Evolutionary conservation across 257 asterid species (phyloP), one percentile per base, ranked within the genome.

Genomic region (Nicotiana otophora): DNA sequence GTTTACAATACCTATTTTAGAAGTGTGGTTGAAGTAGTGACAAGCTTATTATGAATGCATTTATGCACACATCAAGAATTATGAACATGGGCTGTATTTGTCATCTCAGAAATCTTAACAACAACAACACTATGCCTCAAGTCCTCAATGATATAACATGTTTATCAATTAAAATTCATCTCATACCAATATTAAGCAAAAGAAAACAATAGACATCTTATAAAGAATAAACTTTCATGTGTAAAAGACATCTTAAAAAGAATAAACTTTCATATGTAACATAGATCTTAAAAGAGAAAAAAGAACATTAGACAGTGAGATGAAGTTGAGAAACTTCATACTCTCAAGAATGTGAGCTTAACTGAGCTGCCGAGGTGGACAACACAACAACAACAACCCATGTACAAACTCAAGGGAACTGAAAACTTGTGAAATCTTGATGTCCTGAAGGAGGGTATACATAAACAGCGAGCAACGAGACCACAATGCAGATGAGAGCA

Each of bases 401-500:
- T 19, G 81, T 66, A 55, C 33, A 67, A 33, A 54, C 76, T 86
- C 82, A 91, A 64, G 94, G 93, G 79, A 90, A 82, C 86, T 87
- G 69, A 23, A 91, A 84, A 16, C 82, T 88, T 12, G 85, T 31
- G 34, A 31, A 31, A 31, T 75, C 87, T 36, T 88, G 91, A 30
- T 65, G 64, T 62, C 97, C 97, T 16, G 88, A 31, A 1, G 97
- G 97, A 46, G 98, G 98, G 80, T 91, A 91, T 4, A 93, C 46
- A 31, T 88, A 93, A 31, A 95, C 91, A 0, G 97, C 93, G 7
- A 95, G 88, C 91, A 95, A 83, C 1, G 98, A 95, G 1, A 95
- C 78, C 5, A 93, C 88, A 76, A 93, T 92, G 87, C 97, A 91
- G 28, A 95, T 91, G 46, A 94, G 82, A n/a, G 96, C 98, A 20